These are phyloP conservation scores for Podosphaera xanthii DNA, from an alignment of 2,329 filamentous ascomycete species.

Conservation along the genomic window DNA sequence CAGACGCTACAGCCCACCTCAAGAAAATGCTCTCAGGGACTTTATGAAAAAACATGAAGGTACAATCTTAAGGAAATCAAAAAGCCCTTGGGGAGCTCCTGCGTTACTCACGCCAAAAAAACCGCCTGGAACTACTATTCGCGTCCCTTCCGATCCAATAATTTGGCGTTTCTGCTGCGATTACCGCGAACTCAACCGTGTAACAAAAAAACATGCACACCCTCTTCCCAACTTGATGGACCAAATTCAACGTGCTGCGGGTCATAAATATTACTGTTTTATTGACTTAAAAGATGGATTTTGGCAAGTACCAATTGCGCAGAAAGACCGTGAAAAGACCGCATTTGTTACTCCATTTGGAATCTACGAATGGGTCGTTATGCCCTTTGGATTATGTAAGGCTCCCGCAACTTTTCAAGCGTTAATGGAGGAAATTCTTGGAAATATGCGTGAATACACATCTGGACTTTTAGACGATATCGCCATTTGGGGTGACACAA, in stretches of 20 bases:
- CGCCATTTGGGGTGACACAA: neutral
- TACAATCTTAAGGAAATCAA: neutral
- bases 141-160: neutral
- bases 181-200: neutral
- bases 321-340: neutral
- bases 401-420: constrained; percentile 1
- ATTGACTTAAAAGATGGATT: neutral
- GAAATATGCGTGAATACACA: too few species aligned
- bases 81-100: neutral
- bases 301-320: neutral
- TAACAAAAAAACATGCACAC: neutral
- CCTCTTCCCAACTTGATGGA: neutral
- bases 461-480: neutral
- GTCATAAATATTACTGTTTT: neutral
- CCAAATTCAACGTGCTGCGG: neutral
- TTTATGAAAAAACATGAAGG: neutral
- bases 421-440: neutral
- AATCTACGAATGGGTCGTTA: neutral
- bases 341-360: neutral
- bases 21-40: neutral
- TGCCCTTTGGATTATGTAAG: constrained; percentile 2
- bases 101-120: neutral
- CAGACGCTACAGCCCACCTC: neutral
- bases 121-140: neutral
- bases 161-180: neutral